A percentile compares a stretch with the other conserved stretches of the same genome.
phyloP scores from a whole-genome alignment of 1,284 basidiomycete genomes.

The Coriolopsis trogii region DNA sequence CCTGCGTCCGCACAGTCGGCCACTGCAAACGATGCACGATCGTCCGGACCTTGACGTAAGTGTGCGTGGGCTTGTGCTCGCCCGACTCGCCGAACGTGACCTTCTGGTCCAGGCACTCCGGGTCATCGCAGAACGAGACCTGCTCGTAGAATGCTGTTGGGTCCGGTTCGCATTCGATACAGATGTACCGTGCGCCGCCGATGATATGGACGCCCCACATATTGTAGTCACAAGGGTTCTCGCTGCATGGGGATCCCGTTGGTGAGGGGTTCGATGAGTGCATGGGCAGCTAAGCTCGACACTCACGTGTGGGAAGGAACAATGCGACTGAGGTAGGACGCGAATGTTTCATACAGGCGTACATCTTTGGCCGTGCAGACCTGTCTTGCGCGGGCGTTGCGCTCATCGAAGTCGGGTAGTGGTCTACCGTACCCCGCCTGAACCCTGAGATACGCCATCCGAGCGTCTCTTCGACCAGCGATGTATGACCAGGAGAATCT shows the following conservation, averaged over 20 bases:
- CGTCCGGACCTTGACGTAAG: constrained; percentile 15
- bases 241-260: too few species aligned
- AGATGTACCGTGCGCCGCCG: constrained; percentile 7
- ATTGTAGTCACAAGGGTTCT: too few species aligned
- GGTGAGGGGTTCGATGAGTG: too few species aligned
- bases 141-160: not conserved
- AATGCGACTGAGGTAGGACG: not conserved
- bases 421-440: not conserved
- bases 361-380: constrained; percentile 1
- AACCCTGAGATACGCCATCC: constrained; percentile 5
- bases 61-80: constrained; percentile 7
- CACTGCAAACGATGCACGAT: constrained; percentile 2
- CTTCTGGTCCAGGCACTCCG: not conserved
- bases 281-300: not conserved
- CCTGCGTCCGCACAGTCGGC: not conserved
- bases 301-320: constrained; percentile 6
- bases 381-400: not conserved
- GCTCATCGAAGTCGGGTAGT: not conserved
- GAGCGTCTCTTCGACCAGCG: constrained; percentile 1
- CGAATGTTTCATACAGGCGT: constrained; percentile 5
- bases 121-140: constrained; percentile 13
- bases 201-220: not conserved
- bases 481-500: constrained; percentile 13
- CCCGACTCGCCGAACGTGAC: not conserved
- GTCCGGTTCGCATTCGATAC: constrained; percentile 3